phyloP scores from a whole-genome alignment of 805 yeast genomes.

The Torulaspora franciscae region DNA sequence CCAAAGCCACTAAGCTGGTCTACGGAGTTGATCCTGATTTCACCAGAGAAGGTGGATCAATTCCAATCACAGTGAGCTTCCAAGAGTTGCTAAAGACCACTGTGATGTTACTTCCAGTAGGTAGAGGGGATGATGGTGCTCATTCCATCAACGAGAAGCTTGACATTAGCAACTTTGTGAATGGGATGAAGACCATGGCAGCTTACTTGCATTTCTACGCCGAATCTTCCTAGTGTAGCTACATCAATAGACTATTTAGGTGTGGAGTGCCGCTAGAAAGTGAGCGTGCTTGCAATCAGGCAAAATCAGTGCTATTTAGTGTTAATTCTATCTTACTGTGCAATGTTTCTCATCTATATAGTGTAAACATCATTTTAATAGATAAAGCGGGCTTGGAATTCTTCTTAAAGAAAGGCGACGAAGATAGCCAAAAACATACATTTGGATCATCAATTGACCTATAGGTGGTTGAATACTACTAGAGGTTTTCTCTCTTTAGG shows the following conservation, averaged over 20 bases:
- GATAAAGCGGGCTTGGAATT: not conserved
- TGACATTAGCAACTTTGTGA: conserved; percentile 80
- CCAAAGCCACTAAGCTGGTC: conserved; percentile 87
- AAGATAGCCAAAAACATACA: not conserved
- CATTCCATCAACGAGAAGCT: conserved; percentile 96
- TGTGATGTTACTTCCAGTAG: conserved; percentile 91
- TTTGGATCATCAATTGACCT: not conserved
- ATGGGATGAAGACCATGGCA: conserved; percentile 88
- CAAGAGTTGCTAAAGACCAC: conserved; percentile 81
- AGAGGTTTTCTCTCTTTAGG: no score
- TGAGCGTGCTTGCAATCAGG: no score
- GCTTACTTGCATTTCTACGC: conserved; percentile 90
- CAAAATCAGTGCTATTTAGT: no score
- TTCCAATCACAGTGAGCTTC: conserved; percentile 93
- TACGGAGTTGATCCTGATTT: conserved; percentile 95
- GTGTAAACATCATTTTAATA: not conserved
- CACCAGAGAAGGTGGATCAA: conserved; percentile 98
- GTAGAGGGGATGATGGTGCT: conserved; percentile 99
- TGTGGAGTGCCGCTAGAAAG: no score
- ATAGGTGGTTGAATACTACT: not conserved
- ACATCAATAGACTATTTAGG: not conserved
- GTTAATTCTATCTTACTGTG: no score
- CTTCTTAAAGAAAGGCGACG: not conserved
- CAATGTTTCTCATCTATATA: not conserved
- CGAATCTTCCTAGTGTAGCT: conserved; percentile 15